phyloP scores from a whole-genome alignment of 2,329 filamentous ascomycete species.

The Ophiostoma pallidulum region DNA sequence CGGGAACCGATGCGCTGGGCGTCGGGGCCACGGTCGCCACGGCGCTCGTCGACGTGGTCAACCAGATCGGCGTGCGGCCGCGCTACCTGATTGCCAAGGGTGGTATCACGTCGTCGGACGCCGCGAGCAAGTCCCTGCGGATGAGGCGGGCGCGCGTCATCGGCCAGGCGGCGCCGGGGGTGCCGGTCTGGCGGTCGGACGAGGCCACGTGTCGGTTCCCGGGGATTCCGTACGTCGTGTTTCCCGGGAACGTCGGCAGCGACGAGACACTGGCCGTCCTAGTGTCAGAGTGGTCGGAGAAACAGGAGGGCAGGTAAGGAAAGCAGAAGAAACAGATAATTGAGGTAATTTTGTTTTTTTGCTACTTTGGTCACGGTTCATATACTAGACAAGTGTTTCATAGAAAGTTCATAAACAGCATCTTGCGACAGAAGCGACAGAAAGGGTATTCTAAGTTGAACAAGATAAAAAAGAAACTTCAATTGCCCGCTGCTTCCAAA shows the following conservation, averaged over 20 bases:
- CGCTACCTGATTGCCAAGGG: constrained; percentile 51
- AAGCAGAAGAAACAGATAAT: too few species aligned
- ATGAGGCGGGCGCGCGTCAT: constrained; percentile 46
- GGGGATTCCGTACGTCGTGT: constrained; percentile 47
- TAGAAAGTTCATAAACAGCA: too few species aligned
- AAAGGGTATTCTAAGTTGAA: too few species aligned
- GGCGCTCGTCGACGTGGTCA: constrained; percentile 41
- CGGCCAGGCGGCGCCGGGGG: constrained; percentile 47
- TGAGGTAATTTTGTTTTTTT: too few species aligned
- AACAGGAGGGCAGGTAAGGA: too few species aligned
- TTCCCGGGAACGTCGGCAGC: constrained; percentile 49
- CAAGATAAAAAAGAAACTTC: too few species aligned
- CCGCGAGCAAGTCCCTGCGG: constrained; percentile 45
- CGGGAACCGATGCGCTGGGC: constrained; percentile 40
- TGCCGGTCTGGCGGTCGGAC: constrained; percentile 50
- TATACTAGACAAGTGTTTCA: too few species aligned
- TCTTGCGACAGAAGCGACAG: too few species aligned
- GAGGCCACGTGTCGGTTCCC: constrained; percentile 41
- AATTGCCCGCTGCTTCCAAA: too few species aligned
- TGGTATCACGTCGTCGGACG: constrained; percentile 50
- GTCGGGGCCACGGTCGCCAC: constrained; percentile 44
- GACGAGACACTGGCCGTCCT: constrained; percentile 36
- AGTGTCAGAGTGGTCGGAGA: too few species aligned
- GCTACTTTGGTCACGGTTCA: too few species aligned
- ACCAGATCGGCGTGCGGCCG: constrained; percentile 34